A percentile compares a stretch with the other conserved stretches of the same genome.
Evolutionary conservation across 495 filamentous ascomycete genomes (phyloP).

Genomic region (Chaetomidium leptoderma): DNA sequence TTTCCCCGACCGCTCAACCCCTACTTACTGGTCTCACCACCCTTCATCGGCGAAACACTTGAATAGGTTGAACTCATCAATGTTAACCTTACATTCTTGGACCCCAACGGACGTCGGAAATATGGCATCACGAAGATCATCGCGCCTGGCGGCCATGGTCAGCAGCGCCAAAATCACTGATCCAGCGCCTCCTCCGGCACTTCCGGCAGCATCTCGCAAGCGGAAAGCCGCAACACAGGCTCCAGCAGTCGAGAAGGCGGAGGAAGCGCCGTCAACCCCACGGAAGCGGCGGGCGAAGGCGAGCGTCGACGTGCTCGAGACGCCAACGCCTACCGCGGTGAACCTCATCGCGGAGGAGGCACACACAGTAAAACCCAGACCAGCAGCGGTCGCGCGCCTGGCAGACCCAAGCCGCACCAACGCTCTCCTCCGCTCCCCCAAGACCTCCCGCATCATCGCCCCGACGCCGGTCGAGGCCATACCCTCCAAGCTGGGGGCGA

Average conservation of each 20-base stretch:
- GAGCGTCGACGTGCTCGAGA: slow-evolving; percentile 27
- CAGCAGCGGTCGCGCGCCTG: slow-evolving; percentile 41
- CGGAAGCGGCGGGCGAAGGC: slow-evolving; percentile 30
- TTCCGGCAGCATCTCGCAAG: slow-evolving; percentile 28
- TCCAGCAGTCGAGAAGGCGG: slow-evolving; percentile 5
- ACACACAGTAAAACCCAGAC: slow-evolving; percentile 30
- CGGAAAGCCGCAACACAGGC: slow-evolving; percentile 32
- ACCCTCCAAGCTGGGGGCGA: slow-evolving; percentile 49
- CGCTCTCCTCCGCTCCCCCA: slow-evolving; percentile 72
- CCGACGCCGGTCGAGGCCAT: slow-evolving; percentile 48
- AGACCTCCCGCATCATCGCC: slow-evolving; percentile 64
- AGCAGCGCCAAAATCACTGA: slow-evolving; percentile 18
- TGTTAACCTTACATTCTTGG: background rate
- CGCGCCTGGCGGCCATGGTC: slow-evolving; percentile 50
- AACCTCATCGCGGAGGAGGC: slow-evolving; percentile 31
- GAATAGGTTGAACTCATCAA: too few species aligned
- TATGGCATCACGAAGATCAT: slow-evolving; percentile 58
- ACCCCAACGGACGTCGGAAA: background rate
- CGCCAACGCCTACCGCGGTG: slow-evolving; percentile 39
- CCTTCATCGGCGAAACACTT: too few species aligned
- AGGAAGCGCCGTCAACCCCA: slow-evolving; percentile 34
- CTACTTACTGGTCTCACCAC: too few species aligned
- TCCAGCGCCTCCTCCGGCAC: slow-evolving; percentile 20
- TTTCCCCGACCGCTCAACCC: too few species aligned
- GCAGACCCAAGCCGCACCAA: slow-evolving; percentile 55